These are phyloP conservation scores for Aspergillus niger DNA, from an alignment of 2,329 filamentous ascomycete species.

Conservation along the genomic window DNA sequence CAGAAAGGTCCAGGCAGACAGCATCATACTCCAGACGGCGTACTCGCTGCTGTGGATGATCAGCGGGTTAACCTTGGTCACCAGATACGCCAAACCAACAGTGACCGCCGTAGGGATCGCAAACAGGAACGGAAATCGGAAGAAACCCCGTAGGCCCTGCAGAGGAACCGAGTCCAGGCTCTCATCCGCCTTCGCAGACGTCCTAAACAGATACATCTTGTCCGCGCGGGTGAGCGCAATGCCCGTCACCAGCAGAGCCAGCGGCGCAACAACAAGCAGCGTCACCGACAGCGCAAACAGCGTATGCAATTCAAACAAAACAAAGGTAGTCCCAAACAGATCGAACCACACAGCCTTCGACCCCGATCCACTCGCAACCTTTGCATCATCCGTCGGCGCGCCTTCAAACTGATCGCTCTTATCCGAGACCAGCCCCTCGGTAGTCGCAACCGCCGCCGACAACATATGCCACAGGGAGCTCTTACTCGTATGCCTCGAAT, in stretches of 20 bases:
- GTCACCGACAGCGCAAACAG: conserved; percentile 87
- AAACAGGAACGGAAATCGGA: conserved; percentile 78
- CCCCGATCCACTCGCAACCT: conserved; percentile 66
- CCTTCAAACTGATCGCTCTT: conserved; percentile 68
- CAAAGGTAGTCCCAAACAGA: conserved; percentile 77
- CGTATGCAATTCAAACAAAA: conserved; percentile 75
- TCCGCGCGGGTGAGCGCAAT: conserved; percentile 69
- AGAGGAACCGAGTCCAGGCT: conserved; percentile 64
- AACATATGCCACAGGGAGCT: conserved; percentile 91
- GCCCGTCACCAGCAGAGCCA: conserved; percentile 70
- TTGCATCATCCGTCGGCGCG: conserved; percentile 57
- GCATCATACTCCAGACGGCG: conserved; percentile 83
- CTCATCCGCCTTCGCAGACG: conserved; percentile 62
- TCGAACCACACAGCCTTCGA: conserved; percentile 89
- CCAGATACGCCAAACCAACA: conserved; percentile 70
- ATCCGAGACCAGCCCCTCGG: conserved; percentile 69
- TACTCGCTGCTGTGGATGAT: conserved; percentile 91
- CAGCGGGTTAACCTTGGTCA: conserved; percentile 82
- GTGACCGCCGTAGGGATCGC: conserved; percentile 67
- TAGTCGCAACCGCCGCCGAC: conserved; percentile 75
- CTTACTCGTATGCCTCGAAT: conserved; percentile 69
- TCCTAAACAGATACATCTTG: conserved; percentile 86
- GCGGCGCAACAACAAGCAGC: conserved; percentile 75
- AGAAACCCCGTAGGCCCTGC: conserved; percentile 78
- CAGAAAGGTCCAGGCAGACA: conserved; percentile 75